A percentile compares a stretch with the other conserved stretches of the same genome.
Conservation (phyloP, 192 early-diverging fungal genomes). For the Entomortierella lignicola region DNA sequence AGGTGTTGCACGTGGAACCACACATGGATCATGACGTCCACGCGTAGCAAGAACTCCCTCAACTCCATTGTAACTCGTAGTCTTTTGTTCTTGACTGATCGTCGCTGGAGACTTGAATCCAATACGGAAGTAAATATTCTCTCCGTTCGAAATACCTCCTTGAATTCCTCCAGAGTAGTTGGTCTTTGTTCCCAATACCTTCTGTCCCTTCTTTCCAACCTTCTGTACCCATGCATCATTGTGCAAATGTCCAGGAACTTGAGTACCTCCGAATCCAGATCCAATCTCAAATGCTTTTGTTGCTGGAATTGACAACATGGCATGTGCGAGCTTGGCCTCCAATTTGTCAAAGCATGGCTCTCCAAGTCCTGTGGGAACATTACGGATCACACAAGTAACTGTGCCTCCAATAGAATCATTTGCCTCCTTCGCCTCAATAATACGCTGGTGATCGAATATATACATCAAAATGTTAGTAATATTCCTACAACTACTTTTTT, state of each 20-base stretch:
- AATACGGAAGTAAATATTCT: slow-evolving; percentile 96
- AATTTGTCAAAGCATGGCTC: slow-evolving; percentile 99
- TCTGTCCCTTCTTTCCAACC: slow-evolving; percentile 58
- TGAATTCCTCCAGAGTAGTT: slow-evolving; percentile 98
- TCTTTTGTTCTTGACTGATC: slow-evolving; percentile 90
- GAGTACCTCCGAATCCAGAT: slow-evolving; percentile 90
- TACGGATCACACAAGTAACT: slow-evolving; percentile 96
- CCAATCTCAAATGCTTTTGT: slow-evolving; percentile 99
- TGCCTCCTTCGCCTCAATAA: slow-evolving; percentile 80
- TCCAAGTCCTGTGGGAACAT: slow-evolving; percentile 90
- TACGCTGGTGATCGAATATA: slow-evolving; percentile 64
- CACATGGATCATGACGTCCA: slow-evolving; percentile 97
- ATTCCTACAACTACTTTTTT: too few species aligned
- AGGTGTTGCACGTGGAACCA: slow-evolving; percentile 94
- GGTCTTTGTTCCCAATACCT: slow-evolving; percentile 81
- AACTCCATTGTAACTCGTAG: slow-evolving; percentile 86
- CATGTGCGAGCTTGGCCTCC: slow-evolving; percentile 95
- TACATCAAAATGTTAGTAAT: too few species aligned
- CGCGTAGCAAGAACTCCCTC: slow-evolving; percentile 88
- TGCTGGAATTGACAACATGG: slow-evolving; percentile 98
- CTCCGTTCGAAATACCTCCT: slow-evolving; percentile 98
- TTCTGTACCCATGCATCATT: slow-evolving; percentile 91
- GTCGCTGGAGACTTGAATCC: slow-evolving; percentile 98
- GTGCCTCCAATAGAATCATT: slow-evolving; percentile 96
- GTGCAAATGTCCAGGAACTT: slow-evolving; percentile 88